Evolutionary conservation across 768 basidiomycete genomes (phyloP), one percentile per base, ranked within the genome.

Genomic region (Russula emetica): DNA sequence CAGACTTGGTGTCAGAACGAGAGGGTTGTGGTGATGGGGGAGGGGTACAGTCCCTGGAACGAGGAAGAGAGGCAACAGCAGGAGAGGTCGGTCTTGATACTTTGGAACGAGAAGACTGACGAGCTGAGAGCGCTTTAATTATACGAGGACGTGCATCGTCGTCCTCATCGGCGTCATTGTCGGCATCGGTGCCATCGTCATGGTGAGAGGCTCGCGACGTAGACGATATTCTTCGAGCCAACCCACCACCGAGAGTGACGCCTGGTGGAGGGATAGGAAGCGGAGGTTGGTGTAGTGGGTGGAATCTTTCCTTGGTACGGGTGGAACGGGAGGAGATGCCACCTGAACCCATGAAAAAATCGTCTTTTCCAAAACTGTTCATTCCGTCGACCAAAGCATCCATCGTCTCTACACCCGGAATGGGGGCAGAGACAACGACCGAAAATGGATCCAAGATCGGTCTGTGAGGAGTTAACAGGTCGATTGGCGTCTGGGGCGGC

Each of bases 301-400:
- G 87, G 67, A 86, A 84, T 59, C 58, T 61, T 7, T 69, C 62
- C 67, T 85, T 84, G 24, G 77, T 79, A 70, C 84, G 83, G 64
- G 84, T 80, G 54, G 80, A 74, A 18, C 83, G 80, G 70, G 72
- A 77, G 34, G 82, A 79, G 16, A 79, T 67, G 57, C 77, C 75
- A 50, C 69, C 77, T 58, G 69, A 67, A 51, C 72, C 67, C 68
- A 70, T 77, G 66, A 82, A 78, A 59, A 84, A 73, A 66, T 85
- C 80, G 60, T 89, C 85, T 50, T 80, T 82, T 40, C 74, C 78
- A 32, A 73, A 72, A 30, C 87, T 87, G 70, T 93, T 94, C 92
- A 94, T 93, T 10, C 88, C 89, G 67, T 92, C 91, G 8, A 94
- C 92, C 58, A 94, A 74, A 14, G 92, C 92, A 72, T 94, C 92